phyloP scores from a whole-genome alignment of 1,284 basidiomycete species.

The Flammula alnicola region DNA sequence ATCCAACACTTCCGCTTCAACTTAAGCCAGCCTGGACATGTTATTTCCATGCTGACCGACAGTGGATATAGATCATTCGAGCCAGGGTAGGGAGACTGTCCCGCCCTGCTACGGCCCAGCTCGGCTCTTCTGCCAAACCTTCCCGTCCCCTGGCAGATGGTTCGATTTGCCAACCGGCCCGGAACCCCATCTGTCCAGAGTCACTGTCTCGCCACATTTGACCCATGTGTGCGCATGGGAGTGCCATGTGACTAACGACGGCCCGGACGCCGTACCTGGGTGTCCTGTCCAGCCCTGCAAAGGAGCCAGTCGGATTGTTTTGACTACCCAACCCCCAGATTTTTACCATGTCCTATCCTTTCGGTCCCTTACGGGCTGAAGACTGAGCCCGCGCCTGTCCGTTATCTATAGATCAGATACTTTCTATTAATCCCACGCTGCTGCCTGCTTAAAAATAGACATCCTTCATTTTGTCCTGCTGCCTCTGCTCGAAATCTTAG shows the following conservation, averaged over 20 bases:
- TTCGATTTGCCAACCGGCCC: slow-evolving; percentile 20
- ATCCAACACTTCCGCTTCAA: slow-evolving; percentile 19
- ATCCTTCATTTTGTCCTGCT: too few species aligned
- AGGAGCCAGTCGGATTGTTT: slow-evolving; percentile 14
- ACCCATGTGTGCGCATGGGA: slow-evolving; percentile 4
- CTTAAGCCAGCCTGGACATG: slow-evolving; percentile 12
- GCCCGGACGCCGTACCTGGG: neutral
- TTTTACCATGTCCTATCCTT: slow-evolving; percentile 11
- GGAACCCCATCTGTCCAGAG: slow-evolving; percentile 20
- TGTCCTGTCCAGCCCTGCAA: slow-evolving; percentile 1
- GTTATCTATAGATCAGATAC: too few species aligned
- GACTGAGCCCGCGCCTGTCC: too few species aligned
- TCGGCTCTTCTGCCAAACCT: slow-evolving; percentile 10
- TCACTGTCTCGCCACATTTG: slow-evolving; percentile 16
- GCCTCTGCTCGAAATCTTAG: too few species aligned
- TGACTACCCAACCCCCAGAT: slow-evolving; percentile 2
- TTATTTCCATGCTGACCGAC: slow-evolving; percentile 11
- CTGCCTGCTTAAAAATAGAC: too few species aligned
- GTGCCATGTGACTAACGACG: neutral
- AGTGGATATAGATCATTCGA: slow-evolving; percentile 17
- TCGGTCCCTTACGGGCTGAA: slow-evolving; percentile 13
- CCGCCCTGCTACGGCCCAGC: slow-evolving; percentile 18
- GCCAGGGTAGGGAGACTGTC: slow-evolving; percentile 15
- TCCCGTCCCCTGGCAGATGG: slow-evolving; percentile 20
- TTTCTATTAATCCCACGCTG: too few species aligned